A percentile compares a stretch with the other conserved stretches of the same genome.
Evolutionary conservation across 805 yeast genomes (phyloP).

Genomic region (Candida coquimbonensis): DNA sequence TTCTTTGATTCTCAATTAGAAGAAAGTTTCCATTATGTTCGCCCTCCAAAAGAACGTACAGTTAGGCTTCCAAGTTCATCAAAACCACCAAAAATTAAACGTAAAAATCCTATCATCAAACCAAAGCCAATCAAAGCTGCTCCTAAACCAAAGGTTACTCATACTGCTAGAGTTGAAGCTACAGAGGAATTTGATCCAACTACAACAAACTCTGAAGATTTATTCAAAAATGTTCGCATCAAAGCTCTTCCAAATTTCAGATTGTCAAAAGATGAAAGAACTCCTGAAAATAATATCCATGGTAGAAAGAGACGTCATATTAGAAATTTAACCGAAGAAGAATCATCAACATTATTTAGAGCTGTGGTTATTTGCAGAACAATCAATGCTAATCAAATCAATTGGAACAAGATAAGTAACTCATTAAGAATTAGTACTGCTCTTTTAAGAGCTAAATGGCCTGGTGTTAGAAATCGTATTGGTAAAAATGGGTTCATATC

Average conservation of each 20-base stretch:
- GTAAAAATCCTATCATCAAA: not conserved
- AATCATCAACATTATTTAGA: slow-evolving; percentile 37
- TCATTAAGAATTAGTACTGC: slow-evolving; percentile 39
- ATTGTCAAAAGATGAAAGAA: not conserved
- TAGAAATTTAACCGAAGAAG: slow-evolving; percentile 13
- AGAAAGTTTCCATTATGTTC: slow-evolving; percentile 10
- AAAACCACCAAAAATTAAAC: slow-evolving; percentile 1
- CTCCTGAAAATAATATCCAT: not conserved
- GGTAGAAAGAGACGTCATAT: slow-evolving; percentile 16
- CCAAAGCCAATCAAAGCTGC: not conserved
- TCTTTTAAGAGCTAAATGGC: slow-evolving; percentile 61
- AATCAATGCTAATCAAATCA: slow-evolving; percentile 47
- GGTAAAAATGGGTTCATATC: slow-evolving; percentile 54
- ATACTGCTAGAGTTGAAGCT: slow-evolving; percentile 4
- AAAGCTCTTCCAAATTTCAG: slow-evolving; percentile 3
- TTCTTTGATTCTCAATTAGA: slow-evolving; percentile 21
- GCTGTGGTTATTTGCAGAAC: slow-evolving; percentile 64
- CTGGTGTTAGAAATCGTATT: slow-evolving; percentile 50
- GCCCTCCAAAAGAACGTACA: not conserved
- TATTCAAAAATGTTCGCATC: slow-evolving; percentile 5
- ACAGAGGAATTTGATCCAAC: slow-evolving; percentile 2
- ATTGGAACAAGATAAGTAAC: slow-evolving; percentile 54
- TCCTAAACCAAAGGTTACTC: not conserved
- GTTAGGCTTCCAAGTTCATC: not conserved
- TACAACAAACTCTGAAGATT: slow-evolving; percentile 2